phyloP scores from a whole-genome alignment of 768 basidiomycete species.

The Suillus decipiens region DNA sequence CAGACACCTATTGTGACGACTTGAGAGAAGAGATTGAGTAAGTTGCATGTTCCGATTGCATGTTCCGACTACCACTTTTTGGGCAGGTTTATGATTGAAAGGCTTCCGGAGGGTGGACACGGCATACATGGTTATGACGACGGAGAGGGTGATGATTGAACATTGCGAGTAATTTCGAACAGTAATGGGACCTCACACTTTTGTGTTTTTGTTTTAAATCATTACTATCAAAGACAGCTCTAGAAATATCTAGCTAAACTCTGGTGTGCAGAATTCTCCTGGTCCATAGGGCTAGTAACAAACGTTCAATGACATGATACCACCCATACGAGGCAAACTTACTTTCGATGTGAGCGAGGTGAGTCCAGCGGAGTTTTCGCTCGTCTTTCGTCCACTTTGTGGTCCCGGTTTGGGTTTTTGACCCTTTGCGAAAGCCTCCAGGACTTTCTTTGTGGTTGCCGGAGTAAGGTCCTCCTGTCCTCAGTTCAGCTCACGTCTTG shows the following conservation, averaged over 20 bases:
- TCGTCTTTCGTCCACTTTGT: constrained; percentile 82
- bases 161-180: background rate
- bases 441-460: constrained; percentile 72
- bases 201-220: background rate
- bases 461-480: constrained; percentile 82
- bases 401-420: constrained; percentile 93
- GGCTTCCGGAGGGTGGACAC: constrained; percentile 73
- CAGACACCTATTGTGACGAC: constrained; percentile 85
- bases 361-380: constrained; percentile 91
- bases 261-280: constrained; percentile 83
- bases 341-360: constrained; percentile 81
- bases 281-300: constrained; percentile 83
- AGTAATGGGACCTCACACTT: background rate
- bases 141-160: constrained; percentile 81
- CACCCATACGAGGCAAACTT: constrained; percentile 16
- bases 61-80: constrained; percentile 14
- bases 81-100: constrained; percentile 64
- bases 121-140: constrained; percentile 76
- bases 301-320: constrained; percentile 14
- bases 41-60: constrained; percentile 31
- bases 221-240: constrained; percentile 5
- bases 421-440: constrained; percentile 78
- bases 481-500: constrained; percentile 13
- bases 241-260: constrained; percentile 64
- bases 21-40: constrained; percentile 84